Evolutionary conservation across 2,329 filamentous ascomycete genomes (phyloP).

Genomic region (Fusarium staphyleae): DNA sequence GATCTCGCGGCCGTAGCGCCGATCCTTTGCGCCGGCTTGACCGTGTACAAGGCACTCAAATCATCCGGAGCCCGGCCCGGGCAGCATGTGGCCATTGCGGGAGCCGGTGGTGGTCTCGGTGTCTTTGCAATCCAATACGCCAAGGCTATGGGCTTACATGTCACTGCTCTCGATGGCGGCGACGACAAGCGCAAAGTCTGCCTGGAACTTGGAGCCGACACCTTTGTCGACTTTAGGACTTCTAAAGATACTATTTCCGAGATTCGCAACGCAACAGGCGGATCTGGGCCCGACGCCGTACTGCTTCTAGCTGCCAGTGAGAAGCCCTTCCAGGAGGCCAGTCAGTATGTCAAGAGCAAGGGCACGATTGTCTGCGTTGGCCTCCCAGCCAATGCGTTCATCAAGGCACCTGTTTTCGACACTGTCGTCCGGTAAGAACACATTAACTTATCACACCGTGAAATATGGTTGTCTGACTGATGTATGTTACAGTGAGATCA

Average conservation of each 20-base stretch:
- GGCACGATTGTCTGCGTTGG: constrained; percentile 86
- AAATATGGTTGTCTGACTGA: neutral
- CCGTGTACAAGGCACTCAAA: constrained; percentile 85
- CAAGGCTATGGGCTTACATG: constrained; percentile 81
- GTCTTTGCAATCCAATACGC: constrained; percentile 82
- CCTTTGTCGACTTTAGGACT: constrained; percentile 79
- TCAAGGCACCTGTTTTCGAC: constrained; percentile 84
- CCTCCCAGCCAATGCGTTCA: constrained; percentile 79
- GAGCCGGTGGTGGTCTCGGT: constrained; percentile 81
- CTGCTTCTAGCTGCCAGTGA: constrained; percentile 83
- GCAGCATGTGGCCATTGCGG: constrained; percentile 80
- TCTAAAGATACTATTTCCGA: constrained; percentile 79
- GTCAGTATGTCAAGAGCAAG: constrained; percentile 79
- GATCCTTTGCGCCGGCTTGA: constrained; percentile 82
- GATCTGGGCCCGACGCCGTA: constrained; percentile 83
- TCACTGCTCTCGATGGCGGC: constrained; percentile 82
- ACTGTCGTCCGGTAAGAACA: constrained; percentile 65
- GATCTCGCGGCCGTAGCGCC: constrained; percentile 77
- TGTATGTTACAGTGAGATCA: constrained; percentile 69
- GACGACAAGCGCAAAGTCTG: constrained; percentile 78
- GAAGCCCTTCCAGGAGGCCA: constrained; percentile 91
- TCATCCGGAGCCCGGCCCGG: constrained; percentile 76
- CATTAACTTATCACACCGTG: fast-evolving
- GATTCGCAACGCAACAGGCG: constrained; percentile 73
- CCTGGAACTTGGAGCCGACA: constrained; percentile 70